These are phyloP conservation scores for Backusella circina DNA, from an alignment of 192 early-diverging fungal genomes.

Conservation along the genomic window DNA sequence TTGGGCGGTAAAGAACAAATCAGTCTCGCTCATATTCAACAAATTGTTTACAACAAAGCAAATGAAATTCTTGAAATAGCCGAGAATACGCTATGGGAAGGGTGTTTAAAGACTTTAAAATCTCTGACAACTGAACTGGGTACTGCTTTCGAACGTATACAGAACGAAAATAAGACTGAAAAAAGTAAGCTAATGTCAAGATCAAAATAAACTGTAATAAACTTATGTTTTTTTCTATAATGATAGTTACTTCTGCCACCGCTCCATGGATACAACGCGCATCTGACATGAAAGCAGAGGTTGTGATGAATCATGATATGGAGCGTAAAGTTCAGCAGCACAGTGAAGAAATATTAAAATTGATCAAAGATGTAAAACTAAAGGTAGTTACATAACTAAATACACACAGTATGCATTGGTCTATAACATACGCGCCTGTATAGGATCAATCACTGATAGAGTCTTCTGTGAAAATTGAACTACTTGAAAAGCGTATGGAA, in stretches of 20 bases:
- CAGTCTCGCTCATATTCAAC: slow-evolving; percentile 41
- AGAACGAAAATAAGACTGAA: slow-evolving; percentile 51
- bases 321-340: slow-evolving; percentile 72
- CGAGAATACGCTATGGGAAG: slow-evolving; percentile 60
- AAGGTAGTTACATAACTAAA: slow-evolving; percentile 44
- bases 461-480: slow-evolving; percentile 64
- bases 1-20: slow-evolving; percentile 42
- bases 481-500: slow-evolving; percentile 78
- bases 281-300: slow-evolving; percentile 74
- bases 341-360: slow-evolving; percentile 73
- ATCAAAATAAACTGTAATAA: background rate
- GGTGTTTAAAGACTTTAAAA: slow-evolving; percentile 48
- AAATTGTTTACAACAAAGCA: slow-evolving; percentile 54
- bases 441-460: slow-evolving; percentile 78
- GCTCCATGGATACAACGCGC: slow-evolving; percentile 82
- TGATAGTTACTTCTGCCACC: slow-evolving; percentile 40
- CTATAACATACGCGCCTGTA: background rate
- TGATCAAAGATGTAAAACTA: slow-evolving; percentile 74
- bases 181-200: slow-evolving; percentile 37
- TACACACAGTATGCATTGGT: background rate
- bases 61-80: slow-evolving; percentile 53
- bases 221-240: background rate
- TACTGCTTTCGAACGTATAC: slow-evolving; percentile 41
- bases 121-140: slow-evolving; percentile 43
- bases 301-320: slow-evolving; percentile 77